Evolutionary conservation across 768 basidiomycete species (phyloP), one percentile per base, ranked within the genome.

Genomic region (Gymnopilus dilepis): DNA sequence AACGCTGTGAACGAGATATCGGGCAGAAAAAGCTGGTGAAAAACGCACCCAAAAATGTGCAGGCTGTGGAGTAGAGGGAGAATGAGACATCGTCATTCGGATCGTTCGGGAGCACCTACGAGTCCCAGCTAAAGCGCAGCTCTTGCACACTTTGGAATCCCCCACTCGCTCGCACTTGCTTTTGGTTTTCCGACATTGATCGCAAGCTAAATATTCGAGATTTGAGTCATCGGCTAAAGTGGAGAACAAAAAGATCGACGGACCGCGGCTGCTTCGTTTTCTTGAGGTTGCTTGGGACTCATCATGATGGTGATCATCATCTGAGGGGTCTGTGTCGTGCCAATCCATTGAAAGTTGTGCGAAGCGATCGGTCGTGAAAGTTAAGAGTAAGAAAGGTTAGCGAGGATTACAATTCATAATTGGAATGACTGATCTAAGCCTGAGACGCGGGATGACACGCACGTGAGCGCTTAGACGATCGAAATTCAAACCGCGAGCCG

Each of bases 161-260:
- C 78, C 79, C 3, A 67, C 67, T 31, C 86, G 83, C 69, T 93
- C 91, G 70, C 93, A 94, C 72, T 94, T 93, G 78, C 89, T 90
- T 76, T 94, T 95, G 6, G 90, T 90, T 78, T 92, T 94, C 51
- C 92, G 82, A 67, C 92, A 95, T 66, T 93, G 89, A 77, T 94
- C 92, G 67, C 92, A 95, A 31, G 92, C 92, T 92, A 63, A n/a
- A 31, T 24, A 60, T 56, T 24, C 30, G 53, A 61, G 57, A 59
- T 50, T 50, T 50, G 47, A 50, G 62, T 60, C 56, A 56, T 58
- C 45, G 37, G 47, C 21, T 55, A 68, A 55, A 56, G 59, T 57
- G 42, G 40, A 59, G 28, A 55, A 43, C 26, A 38, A n/a, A 64
- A 59, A 43, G 22, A 51, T 30, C 15, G 30, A 60, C 68, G 59